These are phyloP conservation scores for Rutstroemia sp. DNA, from an alignment of 2,329 filamentous ascomycete genomes.

Conservation along the genomic window DNA sequence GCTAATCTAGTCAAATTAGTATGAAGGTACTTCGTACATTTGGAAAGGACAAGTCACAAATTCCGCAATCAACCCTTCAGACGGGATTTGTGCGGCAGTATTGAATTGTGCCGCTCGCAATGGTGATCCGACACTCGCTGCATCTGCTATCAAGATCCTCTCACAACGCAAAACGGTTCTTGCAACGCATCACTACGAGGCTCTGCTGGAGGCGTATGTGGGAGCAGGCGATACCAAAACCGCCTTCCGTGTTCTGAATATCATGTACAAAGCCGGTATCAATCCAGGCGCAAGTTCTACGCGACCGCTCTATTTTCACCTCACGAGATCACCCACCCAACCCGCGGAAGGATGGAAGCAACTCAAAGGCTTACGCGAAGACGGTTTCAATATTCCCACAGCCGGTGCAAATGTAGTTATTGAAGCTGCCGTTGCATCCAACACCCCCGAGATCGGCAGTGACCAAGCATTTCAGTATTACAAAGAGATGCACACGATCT, in stretches of 20 bases:
- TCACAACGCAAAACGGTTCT: conserved; percentile 50
- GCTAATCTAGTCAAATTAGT: conserved; percentile 32
- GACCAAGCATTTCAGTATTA: conserved; percentile 51
- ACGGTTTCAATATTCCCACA: conserved; percentile 42
- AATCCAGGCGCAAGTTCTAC: conserved; percentile 53
- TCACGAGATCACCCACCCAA: conserved; percentile 42
- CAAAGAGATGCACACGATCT: conserved; percentile 49
- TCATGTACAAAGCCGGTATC: conserved; percentile 62
- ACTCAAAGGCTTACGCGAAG: conserved; percentile 47
- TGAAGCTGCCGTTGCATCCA: conserved; percentile 30
- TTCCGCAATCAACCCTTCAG: conserved; percentile 53
- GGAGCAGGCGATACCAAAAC: conserved; percentile 51
- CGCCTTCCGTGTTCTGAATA: conserved; percentile 62
- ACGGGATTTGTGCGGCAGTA: conserved; percentile 59
- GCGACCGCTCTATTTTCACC: conserved; percentile 49
- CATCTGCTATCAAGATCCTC: conserved; percentile 61
- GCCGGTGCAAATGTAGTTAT: conserved; percentile 39
- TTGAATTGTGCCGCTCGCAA: conserved; percentile 64
- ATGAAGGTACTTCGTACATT: conserved; percentile 57
- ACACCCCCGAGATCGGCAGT: conserved; percentile 28
- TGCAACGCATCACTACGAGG: conserved; percentile 67
- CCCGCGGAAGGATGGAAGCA: conserved; percentile 43
- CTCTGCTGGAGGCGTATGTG: conserved; percentile 65
- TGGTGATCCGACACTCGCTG: conserved; percentile 61
- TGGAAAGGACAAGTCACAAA: conserved; percentile 63